A percentile compares a stretch with the other conserved stretches of the same genome.
These are phyloP conservation scores for Persicaria maculosa DNA, from an alignment of 148 eudicot genomes.

Conservation along the genomic window DNA sequence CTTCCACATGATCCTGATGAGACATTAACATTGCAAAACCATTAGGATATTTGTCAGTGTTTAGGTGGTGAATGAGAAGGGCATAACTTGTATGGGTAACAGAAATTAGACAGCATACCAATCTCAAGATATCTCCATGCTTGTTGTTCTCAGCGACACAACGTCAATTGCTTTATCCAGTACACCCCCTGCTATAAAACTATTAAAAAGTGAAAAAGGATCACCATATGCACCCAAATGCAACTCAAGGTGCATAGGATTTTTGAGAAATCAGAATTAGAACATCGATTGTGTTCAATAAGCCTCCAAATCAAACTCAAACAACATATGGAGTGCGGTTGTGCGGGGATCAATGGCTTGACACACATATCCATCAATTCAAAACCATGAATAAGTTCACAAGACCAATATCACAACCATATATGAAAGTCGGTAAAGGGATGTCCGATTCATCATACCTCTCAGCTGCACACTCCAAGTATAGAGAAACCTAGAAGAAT, in stretches of 20 bases:
- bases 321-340: no score
- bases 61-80: neutral
- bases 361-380: no score
- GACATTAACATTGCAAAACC: neutral
- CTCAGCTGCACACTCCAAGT: slow-evolving; percentile 18
- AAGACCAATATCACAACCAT: no score
- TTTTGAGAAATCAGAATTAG: neutral
- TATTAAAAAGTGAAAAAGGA: slow-evolving; percentile 6
- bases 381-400: no score
- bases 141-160: slow-evolving; percentile 27
- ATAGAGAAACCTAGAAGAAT: slow-evolving; percentile 19
- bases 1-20: slow-evolving; percentile 20
- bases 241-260: neutral
- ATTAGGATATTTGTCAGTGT: neutral
- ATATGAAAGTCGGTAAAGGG: neutral
- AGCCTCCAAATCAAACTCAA: no score
- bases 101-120: slow-evolving; percentile 17
- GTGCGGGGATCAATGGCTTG: no score
- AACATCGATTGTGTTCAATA: no score
- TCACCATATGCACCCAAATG: neutral
- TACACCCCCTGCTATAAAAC: slow-evolving; percentile 36
- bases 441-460: slow-evolving; percentile 18
- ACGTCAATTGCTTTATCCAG: slow-evolving; percentile 35
- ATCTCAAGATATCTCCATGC: slow-evolving; percentile 36
- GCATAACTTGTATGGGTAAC: neutral